These are phyloP conservation scores for Curvularia lunata DNA, from an alignment of 2,329 filamentous ascomycete genomes.

Conservation along the genomic window DNA sequence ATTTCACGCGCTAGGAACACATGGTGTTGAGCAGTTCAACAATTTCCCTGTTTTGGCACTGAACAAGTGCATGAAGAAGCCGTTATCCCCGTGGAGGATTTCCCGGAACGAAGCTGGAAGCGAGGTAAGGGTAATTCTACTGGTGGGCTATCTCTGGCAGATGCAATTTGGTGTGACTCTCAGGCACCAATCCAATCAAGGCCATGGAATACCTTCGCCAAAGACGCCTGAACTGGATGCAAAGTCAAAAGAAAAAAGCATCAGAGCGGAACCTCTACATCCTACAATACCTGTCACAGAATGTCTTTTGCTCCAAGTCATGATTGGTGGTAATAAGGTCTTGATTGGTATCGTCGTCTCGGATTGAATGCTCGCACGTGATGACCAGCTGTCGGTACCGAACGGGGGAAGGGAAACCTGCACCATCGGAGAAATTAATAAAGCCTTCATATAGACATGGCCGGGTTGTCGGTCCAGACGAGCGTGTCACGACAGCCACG, in stretches of 20 bases:
- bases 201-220: not conserved
- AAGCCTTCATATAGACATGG: slow-evolving; percentile 19
- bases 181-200: not conserved
- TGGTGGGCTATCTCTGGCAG: not conserved
- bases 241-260: not conserved
- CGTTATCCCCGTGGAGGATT: slow-evolving; percentile 4
- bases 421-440: slow-evolving; percentile 31
- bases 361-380: slow-evolving; percentile 28
- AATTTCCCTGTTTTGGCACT: slow-evolving; percentile 12
- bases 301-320: not conserved
- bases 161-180: not conserved
- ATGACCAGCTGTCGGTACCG: slow-evolving; percentile 12
- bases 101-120: not conserved
- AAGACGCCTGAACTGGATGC: not conserved
- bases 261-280: slow-evolving; percentile 13
- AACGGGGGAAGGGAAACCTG: slow-evolving; percentile 12
- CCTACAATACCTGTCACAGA: slow-evolving; percentile 19
- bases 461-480: slow-evolving; percentile 10
- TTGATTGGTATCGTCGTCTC: slow-evolving; percentile 22
- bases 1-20: slow-evolving; percentile 35
- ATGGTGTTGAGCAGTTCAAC: slow-evolving; percentile 16
- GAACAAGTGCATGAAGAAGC: slow-evolving; percentile 6
- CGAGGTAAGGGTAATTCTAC: not conserved
- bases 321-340: slow-evolving; percentile 32
- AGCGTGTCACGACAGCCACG: not conserved